Evolutionary conservation across 768 basidiomycete genomes (phyloP), one percentile per base, ranked within the genome.

Genomic region (Naganishia antarctica): DNA sequence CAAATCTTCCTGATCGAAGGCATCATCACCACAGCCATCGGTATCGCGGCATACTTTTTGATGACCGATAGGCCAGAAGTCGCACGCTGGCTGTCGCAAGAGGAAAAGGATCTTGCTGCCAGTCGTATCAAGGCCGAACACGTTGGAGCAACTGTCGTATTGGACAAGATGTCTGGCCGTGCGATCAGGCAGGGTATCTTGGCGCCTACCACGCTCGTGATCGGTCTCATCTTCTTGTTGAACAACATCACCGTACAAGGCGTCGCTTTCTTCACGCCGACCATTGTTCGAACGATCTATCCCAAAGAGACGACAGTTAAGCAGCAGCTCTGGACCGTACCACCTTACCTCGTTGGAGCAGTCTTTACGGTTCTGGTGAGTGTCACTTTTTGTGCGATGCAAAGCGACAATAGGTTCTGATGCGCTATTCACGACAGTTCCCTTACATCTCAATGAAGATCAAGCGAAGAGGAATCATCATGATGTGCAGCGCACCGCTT

Each of bases 261-360:
- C 3, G 31, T 63, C 49, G 62, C 49, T 16, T 63, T 53, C 62
- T 63, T 63, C 40, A 63, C 62, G 28, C 62, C 62, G 2, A 70
- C 74, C 32, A 71, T 75, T 58, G 66, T 73, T 63, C 16, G 41
- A 2, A 70, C 68, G 4, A 67, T 75, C 59, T 75, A 69, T 44
- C 74, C 74, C 4, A 47, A 43, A 15, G 59, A 53, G 44, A 45
- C 63, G 2, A 59, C 62, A 3, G 45, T 71, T 26, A 25, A 66
- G 11, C 44, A 69, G 4, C 71, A 71, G 46, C 67, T 71, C 21
- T 63, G 40, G 25, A 69, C 72, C 5, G 72, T 70, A 16, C 64
- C 64, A 16, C 64, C 64, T 16, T 60, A 65, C 47, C 34, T 65
- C 45, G 64, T 65, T n/a, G 64, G 72, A 23, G 64, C 65, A 8